These are phyloP conservation scores for Ploettnerulaceae sp. DNA, from an alignment of 2,329 filamentous ascomycete species.

Conservation along the genomic window DNA sequence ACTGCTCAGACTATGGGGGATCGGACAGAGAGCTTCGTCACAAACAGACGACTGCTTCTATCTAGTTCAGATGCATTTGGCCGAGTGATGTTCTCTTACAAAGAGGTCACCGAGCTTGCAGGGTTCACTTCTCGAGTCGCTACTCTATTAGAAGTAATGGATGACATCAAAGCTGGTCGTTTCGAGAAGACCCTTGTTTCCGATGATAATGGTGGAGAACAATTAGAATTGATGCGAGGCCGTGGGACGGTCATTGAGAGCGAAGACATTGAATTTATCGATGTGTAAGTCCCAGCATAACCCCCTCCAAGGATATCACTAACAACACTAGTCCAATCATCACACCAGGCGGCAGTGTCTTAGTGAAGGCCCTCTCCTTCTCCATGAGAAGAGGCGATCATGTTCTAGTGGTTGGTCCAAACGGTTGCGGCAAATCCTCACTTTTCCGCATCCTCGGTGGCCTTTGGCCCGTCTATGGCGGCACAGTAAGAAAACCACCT, in stretches of 20 bases:
- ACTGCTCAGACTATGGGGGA: slow-evolving; percentile 58
- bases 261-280: slow-evolving; percentile 74
- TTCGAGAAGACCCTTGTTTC: slow-evolving; percentile 97
- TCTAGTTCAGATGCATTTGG: slow-evolving; percentile 95
- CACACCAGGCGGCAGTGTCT: slow-evolving; percentile 90
- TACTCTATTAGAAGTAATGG: slow-evolving; percentile 86
- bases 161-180: slow-evolving; percentile 81
- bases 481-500: slow-evolving; percentile 83
- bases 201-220: slow-evolving; percentile 74
- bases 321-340: slow-evolving; percentile 66
- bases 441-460: slow-evolving; percentile 95
- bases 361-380: slow-evolving; percentile 83
- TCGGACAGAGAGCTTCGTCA: slow-evolving; percentile 76
- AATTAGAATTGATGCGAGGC: slow-evolving; percentile 75
- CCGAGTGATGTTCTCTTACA: slow-evolving; percentile 95
- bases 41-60: slow-evolving; percentile 85
- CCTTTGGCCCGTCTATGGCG: slow-evolving; percentile 96
- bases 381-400: slow-evolving; percentile 82
- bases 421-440: slow-evolving; percentile 94
- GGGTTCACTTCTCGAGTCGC: slow-evolving; percentile 93
- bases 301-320: slow-evolving; percentile 14
- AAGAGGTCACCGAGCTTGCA: slow-evolving; percentile 92
- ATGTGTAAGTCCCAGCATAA: slow-evolving; percentile 61
- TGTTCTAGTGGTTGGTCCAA: slow-evolving; percentile 85
- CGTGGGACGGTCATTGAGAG: slow-evolving; percentile 80